Conservation (phyloP, 176 grass and related monocot genomes). For the Oryza coarctata region DNA sequence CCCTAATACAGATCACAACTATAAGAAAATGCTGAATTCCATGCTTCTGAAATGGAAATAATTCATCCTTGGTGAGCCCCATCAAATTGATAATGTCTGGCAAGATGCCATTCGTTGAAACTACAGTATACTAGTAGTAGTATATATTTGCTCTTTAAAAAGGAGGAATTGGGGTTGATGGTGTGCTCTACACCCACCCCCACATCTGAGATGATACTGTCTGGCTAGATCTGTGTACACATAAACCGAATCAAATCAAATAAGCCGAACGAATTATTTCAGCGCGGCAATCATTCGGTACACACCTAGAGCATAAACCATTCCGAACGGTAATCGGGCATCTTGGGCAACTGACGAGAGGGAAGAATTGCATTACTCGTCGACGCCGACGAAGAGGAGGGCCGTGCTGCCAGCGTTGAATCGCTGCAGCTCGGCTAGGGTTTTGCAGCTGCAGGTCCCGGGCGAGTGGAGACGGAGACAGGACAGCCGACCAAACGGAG, state of each 20-base stretch:
- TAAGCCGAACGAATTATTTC: neutral
- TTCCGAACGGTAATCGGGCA: neutral
- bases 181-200: neutral
- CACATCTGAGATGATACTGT: neutral
- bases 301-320: neutral
- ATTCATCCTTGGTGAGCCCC: neutral
- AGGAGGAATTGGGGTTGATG: neutral
- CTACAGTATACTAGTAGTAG: neutral
- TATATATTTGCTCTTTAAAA: neutral
- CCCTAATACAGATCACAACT: constrained; percentile 8
- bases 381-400: neutral
- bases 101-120: neutral
- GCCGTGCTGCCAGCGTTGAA: neutral
- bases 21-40: neutral
- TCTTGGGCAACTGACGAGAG: neutral
- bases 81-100: neutral
- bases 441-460: neutral
- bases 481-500: too few relatives aligned
- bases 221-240: neutral
- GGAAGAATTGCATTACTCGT: neutral
- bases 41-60: neutral
- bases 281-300: neutral
- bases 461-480: neutral
- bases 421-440: neutral
- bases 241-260: neutral